Percentiles rank a stretch among this genome's conserved stretches.
Conservation (phyloP, 192 early-diverging fungal genomes). For the Coemansia nantahalensis region DNA sequence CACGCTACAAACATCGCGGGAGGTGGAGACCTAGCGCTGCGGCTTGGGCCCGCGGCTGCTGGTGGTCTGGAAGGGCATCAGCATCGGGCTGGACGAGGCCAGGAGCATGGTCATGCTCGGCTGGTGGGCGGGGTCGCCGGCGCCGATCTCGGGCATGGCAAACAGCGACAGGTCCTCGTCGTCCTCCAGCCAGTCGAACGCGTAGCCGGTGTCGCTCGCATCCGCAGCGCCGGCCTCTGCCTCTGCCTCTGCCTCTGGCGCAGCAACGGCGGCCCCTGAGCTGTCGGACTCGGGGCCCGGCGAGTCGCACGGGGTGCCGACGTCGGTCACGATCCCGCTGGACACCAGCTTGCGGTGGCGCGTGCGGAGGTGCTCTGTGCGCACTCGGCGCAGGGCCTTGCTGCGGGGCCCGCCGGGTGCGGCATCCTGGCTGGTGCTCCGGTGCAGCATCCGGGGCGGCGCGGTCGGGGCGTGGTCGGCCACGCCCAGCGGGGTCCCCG, state of each 20-base stretch:
- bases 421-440: background rate
- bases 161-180: constrained; percentile 45
- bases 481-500: background rate
- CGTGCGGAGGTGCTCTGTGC: background rate
- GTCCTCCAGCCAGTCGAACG: constrained; percentile 51
- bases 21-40: constrained; percentile 1
- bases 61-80: constrained; percentile 23
- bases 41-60: constrained; percentile 3
- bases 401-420: background rate
- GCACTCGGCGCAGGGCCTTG: background rate
- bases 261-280: constrained; percentile 3
- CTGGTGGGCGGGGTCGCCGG: constrained; percentile 7
- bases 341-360: constrained; percentile 3
- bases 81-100: constrained; percentile 40
- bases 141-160: constrained; percentile 31
- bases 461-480: background rate
- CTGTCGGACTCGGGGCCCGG: constrained; percentile 7
- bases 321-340: constrained; percentile 6
- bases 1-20: background rate
- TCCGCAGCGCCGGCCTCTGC: background rate
- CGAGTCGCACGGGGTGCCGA: constrained; percentile 7
- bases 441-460: background rate
- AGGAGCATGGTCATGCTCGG: constrained; percentile 42
- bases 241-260: background rate
- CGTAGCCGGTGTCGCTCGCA: constrained; percentile 25